These are phyloP conservation scores for Aspergillus neoniger DNA, from an alignment of 2,329 filamentous ascomycete species.

Conservation along the genomic window DNA sequence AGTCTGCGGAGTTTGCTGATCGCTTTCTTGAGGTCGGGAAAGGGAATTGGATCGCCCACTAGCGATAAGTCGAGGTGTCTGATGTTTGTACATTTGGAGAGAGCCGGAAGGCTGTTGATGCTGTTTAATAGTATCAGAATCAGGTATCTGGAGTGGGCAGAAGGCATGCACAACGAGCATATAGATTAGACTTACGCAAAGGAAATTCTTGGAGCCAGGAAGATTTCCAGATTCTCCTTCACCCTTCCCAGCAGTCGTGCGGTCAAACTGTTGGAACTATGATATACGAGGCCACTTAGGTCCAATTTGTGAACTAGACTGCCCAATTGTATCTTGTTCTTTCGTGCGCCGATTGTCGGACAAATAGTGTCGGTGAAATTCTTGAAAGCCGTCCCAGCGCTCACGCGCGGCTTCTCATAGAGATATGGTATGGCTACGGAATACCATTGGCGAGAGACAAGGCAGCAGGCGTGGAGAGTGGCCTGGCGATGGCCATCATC, in stretches of 20 bases:
- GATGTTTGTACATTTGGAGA: slow-evolving; percentile 58
- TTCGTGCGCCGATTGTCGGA: slow-evolving; percentile 49
- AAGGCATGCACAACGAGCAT: neutral
- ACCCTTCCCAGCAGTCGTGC: slow-evolving; percentile 58
- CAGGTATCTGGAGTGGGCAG: neutral
- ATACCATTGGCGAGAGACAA: slow-evolving; percentile 60
- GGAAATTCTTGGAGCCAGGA: slow-evolving; percentile 59
- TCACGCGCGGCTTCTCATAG: slow-evolving; percentile 55
- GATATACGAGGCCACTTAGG: slow-evolving; percentile 59
- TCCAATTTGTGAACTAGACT: slow-evolving; percentile 56
- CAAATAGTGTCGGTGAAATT: slow-evolving; percentile 58
- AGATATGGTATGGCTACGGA: slow-evolving; percentile 52
- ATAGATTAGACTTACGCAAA: slow-evolving; percentile 51
- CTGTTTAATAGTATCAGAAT: slow-evolving; percentile 21
- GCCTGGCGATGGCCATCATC: slow-evolving; percentile 43
- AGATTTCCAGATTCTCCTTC: slow-evolving; percentile 54
- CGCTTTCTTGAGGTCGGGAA: slow-evolving; percentile 53
- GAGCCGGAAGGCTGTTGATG: slow-evolving; percentile 57
- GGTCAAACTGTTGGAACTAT: slow-evolving; percentile 59
- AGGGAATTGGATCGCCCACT: slow-evolving; percentile 53
- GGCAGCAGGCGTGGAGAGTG: slow-evolving; percentile 54
- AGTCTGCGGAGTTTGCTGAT: slow-evolving; percentile 51
- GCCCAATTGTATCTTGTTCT: slow-evolving; percentile 49
- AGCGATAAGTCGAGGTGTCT: slow-evolving; percentile 55
- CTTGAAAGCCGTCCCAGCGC: slow-evolving; percentile 53